Evolutionary conservation across 352 stramenopile genomes (phyloP).

Genomic region (Globisporangium echinulatum): DNA sequence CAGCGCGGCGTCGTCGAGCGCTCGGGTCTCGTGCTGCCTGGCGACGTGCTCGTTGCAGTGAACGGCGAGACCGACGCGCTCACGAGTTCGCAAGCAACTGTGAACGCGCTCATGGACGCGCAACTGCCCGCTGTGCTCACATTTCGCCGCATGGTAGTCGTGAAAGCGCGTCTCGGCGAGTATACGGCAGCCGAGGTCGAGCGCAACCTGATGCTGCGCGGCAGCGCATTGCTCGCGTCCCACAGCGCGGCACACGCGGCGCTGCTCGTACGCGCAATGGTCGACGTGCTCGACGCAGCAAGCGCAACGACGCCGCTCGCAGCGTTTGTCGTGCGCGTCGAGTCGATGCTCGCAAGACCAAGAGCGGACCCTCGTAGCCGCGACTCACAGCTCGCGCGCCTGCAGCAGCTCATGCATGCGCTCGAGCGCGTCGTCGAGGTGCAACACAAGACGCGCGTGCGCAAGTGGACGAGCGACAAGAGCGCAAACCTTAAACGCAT

Average conservation of each 20-base stretch:
- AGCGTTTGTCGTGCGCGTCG: conserved; percentile 46
- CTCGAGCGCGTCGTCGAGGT: conserved; percentile 38
- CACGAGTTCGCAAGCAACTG: conserved; percentile 38
- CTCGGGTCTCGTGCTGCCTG: conserved; percentile 31
- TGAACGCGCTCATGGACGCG: conserved; percentile 25
- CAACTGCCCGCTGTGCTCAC: conserved; percentile 42
- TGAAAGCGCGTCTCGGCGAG: conserved; percentile 46
- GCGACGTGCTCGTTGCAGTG: conserved; percentile 58
- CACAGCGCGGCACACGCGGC: conserved; percentile 37
- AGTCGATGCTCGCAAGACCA: conserved; percentile 21
- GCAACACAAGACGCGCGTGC: conserved; percentile 35
- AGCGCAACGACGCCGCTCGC: conserved; percentile 29
- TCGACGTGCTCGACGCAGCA: conserved; percentile 42
- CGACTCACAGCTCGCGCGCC: conserved; percentile 24
- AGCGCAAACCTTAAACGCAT: conserved; percentile 54
- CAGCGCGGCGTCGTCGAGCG: conserved; percentile 29
- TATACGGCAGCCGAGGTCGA: conserved; percentile 50
- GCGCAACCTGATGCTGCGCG: conserved; percentile 40
- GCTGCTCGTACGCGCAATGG: conserved; percentile 41
- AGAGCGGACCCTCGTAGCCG: neutral
- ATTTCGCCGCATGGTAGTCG: conserved; percentile 39
- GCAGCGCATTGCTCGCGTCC: conserved; percentile 24
- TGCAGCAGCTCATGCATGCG: conserved; percentile 47
- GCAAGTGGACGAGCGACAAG: conserved; percentile 54
- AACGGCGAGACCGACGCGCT: conserved; percentile 40